Evolutionary conservation across 2,329 filamentous ascomycete genomes (phyloP).

Genomic region (Fusarium sacchari): DNA sequence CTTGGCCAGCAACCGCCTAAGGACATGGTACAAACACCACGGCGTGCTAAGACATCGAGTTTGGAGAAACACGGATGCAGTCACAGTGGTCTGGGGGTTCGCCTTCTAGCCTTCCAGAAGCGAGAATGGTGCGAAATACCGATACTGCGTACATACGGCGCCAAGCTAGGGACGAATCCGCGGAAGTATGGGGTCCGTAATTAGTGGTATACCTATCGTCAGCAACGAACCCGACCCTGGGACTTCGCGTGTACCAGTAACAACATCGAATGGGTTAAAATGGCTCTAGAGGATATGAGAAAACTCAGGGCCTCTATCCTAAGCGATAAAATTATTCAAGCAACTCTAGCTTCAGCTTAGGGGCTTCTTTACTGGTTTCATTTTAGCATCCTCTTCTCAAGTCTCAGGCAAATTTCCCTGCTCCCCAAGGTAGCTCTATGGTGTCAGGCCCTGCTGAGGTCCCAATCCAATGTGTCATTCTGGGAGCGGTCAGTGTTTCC

Average conservation of each 20-base stretch:
- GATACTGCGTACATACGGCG: conserved; percentile 6
- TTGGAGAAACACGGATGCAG: neutral
- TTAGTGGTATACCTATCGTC: conserved; percentile 22
- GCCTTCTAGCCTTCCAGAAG: conserved; percentile 34
- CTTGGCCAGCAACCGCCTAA: neutral
- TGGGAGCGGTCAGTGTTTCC: conserved; percentile 2
- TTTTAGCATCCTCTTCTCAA: neutral
- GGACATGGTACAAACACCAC: neutral
- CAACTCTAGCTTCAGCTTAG: neutral
- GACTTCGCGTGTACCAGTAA: conserved; percentile 1
- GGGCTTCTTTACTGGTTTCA: neutral
- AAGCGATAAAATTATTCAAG: neutral
- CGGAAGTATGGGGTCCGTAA: conserved; percentile 35
- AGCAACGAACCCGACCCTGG: conserved; percentile 8
- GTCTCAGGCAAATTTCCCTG: neutral
- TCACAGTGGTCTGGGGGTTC: neutral
- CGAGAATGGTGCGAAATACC: conserved; percentile 1
- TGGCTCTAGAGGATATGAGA: neutral
- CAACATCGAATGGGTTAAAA: neutral
- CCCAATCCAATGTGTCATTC: neutral
- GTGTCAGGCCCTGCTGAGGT: neutral
- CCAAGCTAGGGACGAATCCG: conserved; percentile 29
- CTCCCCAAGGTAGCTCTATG: neutral
- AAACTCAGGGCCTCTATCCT: neutral
- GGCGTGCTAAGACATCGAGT: neutral